Conservation (phyloP, 208 protist species). For the Crithidia expoeki region DNA sequence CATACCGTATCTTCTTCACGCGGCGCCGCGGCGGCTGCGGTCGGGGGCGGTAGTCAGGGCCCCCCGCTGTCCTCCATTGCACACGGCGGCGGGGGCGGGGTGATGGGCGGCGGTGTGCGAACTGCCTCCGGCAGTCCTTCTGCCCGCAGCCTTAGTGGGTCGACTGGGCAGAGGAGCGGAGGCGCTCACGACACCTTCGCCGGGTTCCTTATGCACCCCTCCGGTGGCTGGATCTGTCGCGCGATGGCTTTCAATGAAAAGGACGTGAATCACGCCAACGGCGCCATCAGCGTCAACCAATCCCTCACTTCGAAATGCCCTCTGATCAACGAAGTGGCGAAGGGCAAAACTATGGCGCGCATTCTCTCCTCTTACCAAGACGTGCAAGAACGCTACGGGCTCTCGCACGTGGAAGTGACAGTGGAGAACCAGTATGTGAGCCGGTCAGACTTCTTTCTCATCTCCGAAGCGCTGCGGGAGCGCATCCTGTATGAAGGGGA, state of each 20-base stretch:
- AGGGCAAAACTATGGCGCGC: conserved; percentile 63
- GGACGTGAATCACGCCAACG: conserved; percentile 65
- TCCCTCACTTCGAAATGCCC: conserved; percentile 61
- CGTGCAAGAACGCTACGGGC: conserved; percentile 69
- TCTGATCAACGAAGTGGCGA: conserved; percentile 80
- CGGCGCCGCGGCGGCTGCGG: not conserved
- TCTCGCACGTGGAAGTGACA: conserved; percentile 82
- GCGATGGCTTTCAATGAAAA: conserved; percentile 75
- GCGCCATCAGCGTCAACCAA: conserved; percentile 83
- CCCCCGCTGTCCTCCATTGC: not conserved
- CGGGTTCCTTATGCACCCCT: conserved; percentile 39
- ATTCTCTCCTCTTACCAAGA: conserved; percentile 63
- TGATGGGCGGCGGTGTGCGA: too few species aligned
- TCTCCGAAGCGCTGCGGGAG: conserved; percentile 70
- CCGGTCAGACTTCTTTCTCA: conserved; percentile 82
- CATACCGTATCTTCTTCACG: not conserved
- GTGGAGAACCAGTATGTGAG: conserved; percentile 79
- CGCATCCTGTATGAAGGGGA: conserved; percentile 79
- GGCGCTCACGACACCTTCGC: not conserved
- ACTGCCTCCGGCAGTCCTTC: not conserved
- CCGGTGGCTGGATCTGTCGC: conserved; percentile 82
- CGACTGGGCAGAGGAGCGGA: not conserved
- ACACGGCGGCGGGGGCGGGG: not conserved
- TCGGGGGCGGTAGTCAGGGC: not conserved
- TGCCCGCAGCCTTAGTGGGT: not conserved